Base-by-base conservation (phyloP, 1,284 basidiomycete genomes). In the Sporisorium graminicola region DNA sequence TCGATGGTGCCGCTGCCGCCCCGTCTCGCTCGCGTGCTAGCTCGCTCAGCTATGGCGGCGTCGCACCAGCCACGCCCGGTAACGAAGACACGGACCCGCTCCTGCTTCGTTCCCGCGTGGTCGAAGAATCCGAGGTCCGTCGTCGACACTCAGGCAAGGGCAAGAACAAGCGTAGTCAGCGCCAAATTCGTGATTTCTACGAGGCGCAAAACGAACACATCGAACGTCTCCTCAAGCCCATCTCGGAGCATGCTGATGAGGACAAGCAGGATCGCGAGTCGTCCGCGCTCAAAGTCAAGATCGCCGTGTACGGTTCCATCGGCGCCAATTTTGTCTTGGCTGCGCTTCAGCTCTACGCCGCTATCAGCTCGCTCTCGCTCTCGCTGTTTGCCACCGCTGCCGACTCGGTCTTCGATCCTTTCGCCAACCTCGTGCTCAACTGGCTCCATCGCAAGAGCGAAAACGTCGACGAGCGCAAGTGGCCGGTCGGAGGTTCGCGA, bases 401-500 rank as follows among this genome's bases (percentile, higher is more conserved):
- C 78, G 94, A 97, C 85, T 91, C 93, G 16, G 90, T 94, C 22
- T 96, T 97, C 83, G 95, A 98, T 83, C 90, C 94, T 50, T 83
- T 93, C 58, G 95, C 94, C 73, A 98, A 97, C 81, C 86, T 96
- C 42, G 88, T 97, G 13, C 89, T 98, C 3, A 92, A 92, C 86
- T 90, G 90, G 87, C 88, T 96, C 1, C 92, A 99, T 86, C 88
- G 89, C 71, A 92, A 94, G 80, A 91, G 94, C 1, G 86, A 85
- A 12, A 88, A 83, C 22, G 89, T 95, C 64, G 94, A 97, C 82
- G 81, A 78, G 55, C 92, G 91, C 85, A 94, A 93, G 80, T 97
- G 94, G 94, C 94, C 94, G 8, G 92, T 94, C 14, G 92, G 94
- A 56, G 95, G 95, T 27, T 90, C 91, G n/a, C 89, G 94, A 53